These are phyloP conservation scores for Yarrowia alimentaria DNA, from an alignment of 805 yeast species.

Conservation along the genomic window DNA sequence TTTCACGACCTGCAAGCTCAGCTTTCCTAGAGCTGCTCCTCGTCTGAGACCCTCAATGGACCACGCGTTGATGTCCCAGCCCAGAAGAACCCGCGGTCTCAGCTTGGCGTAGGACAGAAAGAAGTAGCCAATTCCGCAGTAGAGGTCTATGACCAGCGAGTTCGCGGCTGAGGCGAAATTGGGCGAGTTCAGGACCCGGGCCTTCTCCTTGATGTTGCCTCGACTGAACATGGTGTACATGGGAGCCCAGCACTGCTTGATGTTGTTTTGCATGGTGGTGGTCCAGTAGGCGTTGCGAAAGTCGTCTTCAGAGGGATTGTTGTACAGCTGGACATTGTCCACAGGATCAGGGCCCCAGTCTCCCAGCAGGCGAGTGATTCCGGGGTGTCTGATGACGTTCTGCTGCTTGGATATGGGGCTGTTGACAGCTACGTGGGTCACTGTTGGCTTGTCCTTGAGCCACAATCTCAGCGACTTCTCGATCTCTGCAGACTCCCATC, in stretches of 20 bases:
- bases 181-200: constrained; percentile 49
- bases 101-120: constrained; percentile 61
- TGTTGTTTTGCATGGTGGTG: constrained; percentile 64
- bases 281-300: constrained; percentile 69
- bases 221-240: constrained; percentile 81
- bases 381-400: constrained; percentile 39
- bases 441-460: constrained; percentile 10
- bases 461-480: background rate
- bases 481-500: background rate
- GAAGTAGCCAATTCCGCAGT: constrained; percentile 86
- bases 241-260: constrained; percentile 82
- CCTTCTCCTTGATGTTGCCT: constrained; percentile 81
- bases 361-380: constrained; percentile 57
- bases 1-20: constrained; percentile 43
- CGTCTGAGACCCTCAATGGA: constrained; percentile 66
- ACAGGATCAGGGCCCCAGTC: constrained; percentile 51
- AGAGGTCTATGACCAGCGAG: constrained; percentile 61
- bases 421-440: constrained; percentile 68
- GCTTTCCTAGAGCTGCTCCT: constrained; percentile 52
- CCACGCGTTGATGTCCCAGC: constrained; percentile 89
- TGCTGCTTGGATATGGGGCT: constrained; percentile 52
- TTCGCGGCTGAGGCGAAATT: constrained; percentile 35
- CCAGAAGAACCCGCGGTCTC: constrained; percentile 53
- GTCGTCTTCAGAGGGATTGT: constrained; percentile 46
- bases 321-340: constrained; percentile 26